Evolutionary conservation across 2,329 filamentous ascomycete species (phyloP), one percentile per base, ranked within the genome.

Genomic region (Trichophaea hybrida): DNA sequence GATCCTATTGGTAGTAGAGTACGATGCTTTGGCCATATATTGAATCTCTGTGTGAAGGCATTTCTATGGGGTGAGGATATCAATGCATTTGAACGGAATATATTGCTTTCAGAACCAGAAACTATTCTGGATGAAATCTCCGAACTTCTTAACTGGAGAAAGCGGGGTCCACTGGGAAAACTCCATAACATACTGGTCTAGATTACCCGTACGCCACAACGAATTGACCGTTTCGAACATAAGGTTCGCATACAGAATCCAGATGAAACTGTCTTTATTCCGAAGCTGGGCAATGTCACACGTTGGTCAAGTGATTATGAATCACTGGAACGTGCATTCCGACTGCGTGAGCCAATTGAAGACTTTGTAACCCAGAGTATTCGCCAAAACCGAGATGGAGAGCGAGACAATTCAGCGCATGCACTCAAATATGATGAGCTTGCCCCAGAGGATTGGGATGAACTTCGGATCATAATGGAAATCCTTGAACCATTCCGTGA

Each of bases 1-100:
- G 33, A 59, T 24, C 12, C 34, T 7, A 43, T 40, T 46, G 34
- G 49, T 35, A 2, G 12, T 1, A 49, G 55, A 7, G 10, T 62
- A 31, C 7, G 48, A n/a, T 63, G 48, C 33, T 63, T 59, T 48
- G 40, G 52, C 0, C 56, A 61, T 55, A 17, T 63, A 53, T 32
- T 61, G 3, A 63, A 61, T 53, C 48, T 63, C 1, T 37, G 55
- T 24, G 53, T 63, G 7, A 59, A 63, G 6, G 56, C 57, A 1
- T 61, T 63, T 61, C 46, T 63, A 8, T 61, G 52, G 15, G 48
- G 59, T 1, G 59, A 56, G 13, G 53, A 57, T n/a, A 44, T 52
- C 2, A 35, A 17, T 6, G 5, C 35, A 12, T 32, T 58, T 5
- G 37, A 40, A 10, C 35, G 5, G 24, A 12, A 43, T 10, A 50